These are phyloP conservation scores for Botrytis galanthina DNA, from an alignment of 2,329 filamentous ascomycete species.

Conservation along the genomic window DNA sequence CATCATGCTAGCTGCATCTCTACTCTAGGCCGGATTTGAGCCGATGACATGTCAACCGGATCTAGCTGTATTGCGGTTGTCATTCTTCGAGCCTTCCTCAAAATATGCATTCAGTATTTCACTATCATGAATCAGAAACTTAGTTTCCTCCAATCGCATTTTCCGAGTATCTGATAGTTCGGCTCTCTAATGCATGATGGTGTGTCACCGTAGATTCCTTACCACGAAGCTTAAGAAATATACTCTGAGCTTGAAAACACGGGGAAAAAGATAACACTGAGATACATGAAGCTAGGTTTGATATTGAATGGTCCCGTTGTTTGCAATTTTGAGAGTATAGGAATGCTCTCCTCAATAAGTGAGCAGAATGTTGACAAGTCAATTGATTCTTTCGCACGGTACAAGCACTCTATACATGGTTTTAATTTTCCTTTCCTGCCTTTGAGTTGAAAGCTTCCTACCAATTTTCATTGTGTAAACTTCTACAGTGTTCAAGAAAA, in stretches of 20 bases:
- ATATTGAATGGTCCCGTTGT: neutral
- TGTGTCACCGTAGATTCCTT: neutral
- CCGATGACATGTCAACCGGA: neutral
- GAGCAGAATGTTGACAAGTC: neutral
- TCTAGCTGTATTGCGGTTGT: neutral
- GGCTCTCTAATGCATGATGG: neutral
- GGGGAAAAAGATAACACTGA: too few relatives aligned
- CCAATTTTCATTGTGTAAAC: neutral
- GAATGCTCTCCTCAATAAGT: neutral
- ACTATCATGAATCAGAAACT: neutral
- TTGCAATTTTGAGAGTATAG: neutral
- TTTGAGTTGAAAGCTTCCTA: neutral
- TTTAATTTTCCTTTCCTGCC: neutral
- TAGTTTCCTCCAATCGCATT: neutral
- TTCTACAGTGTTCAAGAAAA: neutral
- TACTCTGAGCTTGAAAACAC: neutral
- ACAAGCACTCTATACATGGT: neutral
- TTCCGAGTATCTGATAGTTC: neutral
- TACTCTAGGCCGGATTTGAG: neutral
- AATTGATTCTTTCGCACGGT: neutral
- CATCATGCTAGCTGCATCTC: neutral
- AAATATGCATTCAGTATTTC: neutral
- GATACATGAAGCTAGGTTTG: neutral
- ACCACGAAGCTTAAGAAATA: too few relatives aligned
- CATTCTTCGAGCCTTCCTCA: too few relatives aligned